These are phyloP conservation scores for Nicotiana rustica DNA, from an alignment of 305 asterid species.

Conservation along the genomic window DNA sequence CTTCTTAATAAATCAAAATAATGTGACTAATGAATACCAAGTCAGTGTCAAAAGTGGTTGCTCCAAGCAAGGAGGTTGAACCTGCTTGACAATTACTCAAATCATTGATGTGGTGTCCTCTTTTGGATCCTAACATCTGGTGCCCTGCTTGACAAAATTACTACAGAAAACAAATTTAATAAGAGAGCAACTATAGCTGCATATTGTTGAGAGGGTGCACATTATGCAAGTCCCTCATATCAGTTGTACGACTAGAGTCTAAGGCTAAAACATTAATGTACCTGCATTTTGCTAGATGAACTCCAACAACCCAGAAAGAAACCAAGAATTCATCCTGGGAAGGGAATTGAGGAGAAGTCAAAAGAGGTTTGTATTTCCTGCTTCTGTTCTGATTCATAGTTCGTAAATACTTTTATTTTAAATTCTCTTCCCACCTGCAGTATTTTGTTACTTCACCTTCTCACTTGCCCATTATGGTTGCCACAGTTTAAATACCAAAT, in stretches of 20 bases:
- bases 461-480: not conserved
- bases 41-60: not conserved
- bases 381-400: not conserved
- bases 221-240: not conserved
- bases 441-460: not conserved
- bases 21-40: not conserved
- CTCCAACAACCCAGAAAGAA: slow-evolving; percentile 64
- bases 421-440: not conserved
- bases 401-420: not conserved
- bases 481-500: slow-evolving; percentile 69
- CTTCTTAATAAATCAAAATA: not conserved
- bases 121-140: not conserved
- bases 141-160: not conserved
- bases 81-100: not conserved
- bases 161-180: not conserved
- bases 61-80: not conserved
- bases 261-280: not conserved
- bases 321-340: slow-evolving; percentile 74
- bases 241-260: not conserved
- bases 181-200: not conserved
- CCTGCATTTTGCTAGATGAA: slow-evolving; percentile 53
- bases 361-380: slow-evolving; percentile 52
- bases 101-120: not conserved
- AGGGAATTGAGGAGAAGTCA: slow-evolving; percentile 73
- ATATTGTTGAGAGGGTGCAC: not conserved